Evolutionary conservation across 2,329 filamentous ascomycete species (phyloP).

Genomic region (Trichoderma hamatum): DNA sequence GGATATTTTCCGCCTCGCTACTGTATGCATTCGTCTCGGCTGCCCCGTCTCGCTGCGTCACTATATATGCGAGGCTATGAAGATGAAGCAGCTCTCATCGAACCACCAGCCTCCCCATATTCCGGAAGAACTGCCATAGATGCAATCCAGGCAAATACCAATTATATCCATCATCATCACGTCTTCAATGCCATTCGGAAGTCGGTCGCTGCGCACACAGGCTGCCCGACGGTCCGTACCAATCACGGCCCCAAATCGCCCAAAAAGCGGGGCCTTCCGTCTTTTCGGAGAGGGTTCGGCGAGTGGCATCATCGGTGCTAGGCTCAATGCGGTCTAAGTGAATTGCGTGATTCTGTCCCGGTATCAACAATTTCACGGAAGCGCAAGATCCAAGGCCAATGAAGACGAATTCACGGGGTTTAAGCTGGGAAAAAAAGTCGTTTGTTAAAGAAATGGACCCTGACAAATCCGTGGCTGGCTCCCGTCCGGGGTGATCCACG

Average conservation of each 20-base stretch:
- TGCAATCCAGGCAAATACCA: not conserved
- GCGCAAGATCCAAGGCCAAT: slow-evolving; percentile 17
- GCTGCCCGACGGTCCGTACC: slow-evolving; percentile 26
- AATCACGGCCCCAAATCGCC: slow-evolving; percentile 43
- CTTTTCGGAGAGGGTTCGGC: slow-evolving; percentile 24
- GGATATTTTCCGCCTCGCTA: not conserved
- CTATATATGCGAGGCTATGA: too few species aligned
- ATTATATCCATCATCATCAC: not conserved
- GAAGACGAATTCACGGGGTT: slow-evolving; percentile 26
- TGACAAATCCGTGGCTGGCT: slow-evolving; percentile 36
- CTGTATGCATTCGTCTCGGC: not conserved
- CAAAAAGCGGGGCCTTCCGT: slow-evolving; percentile 29
- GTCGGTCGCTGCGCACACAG: slow-evolving; percentile 16
- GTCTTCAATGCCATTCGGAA: slow-evolving; percentile 20
- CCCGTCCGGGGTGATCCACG: slow-evolving; percentile 28
- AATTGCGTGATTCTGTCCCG: slow-evolving; percentile 47
- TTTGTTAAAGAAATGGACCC: slow-evolving; percentile 30
- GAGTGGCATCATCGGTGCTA: slow-evolving; percentile 38
- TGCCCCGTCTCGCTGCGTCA: not conserved
- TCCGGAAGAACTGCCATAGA: not conserved
- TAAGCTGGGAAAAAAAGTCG: not conserved
- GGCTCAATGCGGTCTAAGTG: slow-evolving; percentile 37
- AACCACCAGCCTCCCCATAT: not conserved
- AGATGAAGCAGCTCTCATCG: not conserved
- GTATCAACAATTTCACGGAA: slow-evolving; percentile 43